Evolutionary conservation across 2,329 filamentous ascomycete species (phyloP).

Genomic region (Claviceps humidiphila): DNA sequence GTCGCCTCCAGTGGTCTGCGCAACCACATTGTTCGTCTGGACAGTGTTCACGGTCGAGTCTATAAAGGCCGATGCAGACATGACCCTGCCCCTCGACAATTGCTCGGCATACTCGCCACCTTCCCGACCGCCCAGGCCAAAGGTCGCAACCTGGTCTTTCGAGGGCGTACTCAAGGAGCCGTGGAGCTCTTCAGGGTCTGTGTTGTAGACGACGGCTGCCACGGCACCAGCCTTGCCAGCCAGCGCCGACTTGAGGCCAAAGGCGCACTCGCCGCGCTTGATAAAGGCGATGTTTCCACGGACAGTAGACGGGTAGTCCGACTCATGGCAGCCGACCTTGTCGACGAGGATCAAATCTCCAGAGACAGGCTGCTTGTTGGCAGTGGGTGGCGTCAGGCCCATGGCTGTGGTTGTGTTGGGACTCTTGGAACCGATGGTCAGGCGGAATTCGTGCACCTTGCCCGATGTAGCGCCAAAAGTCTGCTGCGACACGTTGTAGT

Average conservation of each 20-base stretch:
- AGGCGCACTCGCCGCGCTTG: slow-evolving; percentile 55
- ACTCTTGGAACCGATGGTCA: slow-evolving; percentile 40
- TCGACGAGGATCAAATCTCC: slow-evolving; percentile 46
- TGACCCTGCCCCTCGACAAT: slow-evolving; percentile 34
- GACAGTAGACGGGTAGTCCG: slow-evolving; percentile 48
- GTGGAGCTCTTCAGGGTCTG: slow-evolving; percentile 44
- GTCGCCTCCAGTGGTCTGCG: slow-evolving; percentile 47
- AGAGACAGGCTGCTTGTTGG: slow-evolving; percentile 42
- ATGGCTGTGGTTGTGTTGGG: slow-evolving; percentile 41
- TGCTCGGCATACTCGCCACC: slow-evolving; percentile 42
- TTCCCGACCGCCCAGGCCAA: slow-evolving; percentile 48
- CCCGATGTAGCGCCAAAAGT: slow-evolving; percentile 49
- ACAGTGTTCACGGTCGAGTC: slow-evolving; percentile 42
- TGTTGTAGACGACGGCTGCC: slow-evolving; percentile 65
- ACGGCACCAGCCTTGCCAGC: slow-evolving; percentile 58
- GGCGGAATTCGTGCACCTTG: slow-evolving; percentile 43
- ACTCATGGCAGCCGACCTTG: slow-evolving; percentile 48
- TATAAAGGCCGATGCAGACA: slow-evolving; percentile 46
- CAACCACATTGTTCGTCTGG: slow-evolving; percentile 46
- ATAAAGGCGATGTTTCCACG: slow-evolving; percentile 57
- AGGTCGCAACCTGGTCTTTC: slow-evolving; percentile 50
- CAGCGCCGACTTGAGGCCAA: slow-evolving; percentile 55
- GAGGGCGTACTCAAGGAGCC: slow-evolving; percentile 56
- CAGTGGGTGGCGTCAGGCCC: slow-evolving; percentile 54
- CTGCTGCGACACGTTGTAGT: slow-evolving; percentile 52